These are phyloP conservation scores for Canna indica DNA, from an alignment of 176 grass and related monocot species.

Conservation along the genomic window DNA sequence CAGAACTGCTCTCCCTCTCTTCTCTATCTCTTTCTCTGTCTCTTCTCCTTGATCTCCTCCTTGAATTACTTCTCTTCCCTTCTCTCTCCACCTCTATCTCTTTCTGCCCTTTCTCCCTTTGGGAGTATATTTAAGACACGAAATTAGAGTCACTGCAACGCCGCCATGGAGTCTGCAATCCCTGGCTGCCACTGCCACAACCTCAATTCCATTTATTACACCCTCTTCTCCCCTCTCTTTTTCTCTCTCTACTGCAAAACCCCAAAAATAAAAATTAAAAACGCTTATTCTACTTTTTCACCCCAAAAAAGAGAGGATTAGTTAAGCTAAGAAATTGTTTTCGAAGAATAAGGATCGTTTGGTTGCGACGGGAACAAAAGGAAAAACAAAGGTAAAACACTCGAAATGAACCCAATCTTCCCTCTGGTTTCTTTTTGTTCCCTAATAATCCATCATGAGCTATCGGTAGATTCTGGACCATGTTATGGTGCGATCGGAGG, in stretches of 20 bases:
- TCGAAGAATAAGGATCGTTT: too few relatives aligned
- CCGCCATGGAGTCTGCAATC: conserved; percentile 24
- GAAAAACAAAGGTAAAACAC: background rate
- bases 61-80: background rate
- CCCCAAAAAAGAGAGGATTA: too few relatives aligned
- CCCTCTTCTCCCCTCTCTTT: background rate
- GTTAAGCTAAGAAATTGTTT: too few relatives aligned
- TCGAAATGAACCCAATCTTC: background rate
- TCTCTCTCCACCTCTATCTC: background rate
- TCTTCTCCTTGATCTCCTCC: background rate
- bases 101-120: background rate
- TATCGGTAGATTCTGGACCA: conserved; percentile 1
- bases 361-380: background rate
- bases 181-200: conserved; percentile 9
- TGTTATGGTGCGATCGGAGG: background rate
- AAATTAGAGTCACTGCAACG: conserved; percentile 28
- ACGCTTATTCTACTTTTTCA: too few relatives aligned
- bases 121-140: conserved; percentile 23
- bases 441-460: background rate
- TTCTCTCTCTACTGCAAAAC: background rate
- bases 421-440: background rate
- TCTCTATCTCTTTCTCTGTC: background rate
- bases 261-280: too few relatives aligned
- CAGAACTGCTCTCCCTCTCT: background rate
- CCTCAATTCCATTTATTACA: conserved; percentile 29